Base-by-base conservation (phyloP, 768 basidiomycete species). In the Sarcodon sp. region DNA sequence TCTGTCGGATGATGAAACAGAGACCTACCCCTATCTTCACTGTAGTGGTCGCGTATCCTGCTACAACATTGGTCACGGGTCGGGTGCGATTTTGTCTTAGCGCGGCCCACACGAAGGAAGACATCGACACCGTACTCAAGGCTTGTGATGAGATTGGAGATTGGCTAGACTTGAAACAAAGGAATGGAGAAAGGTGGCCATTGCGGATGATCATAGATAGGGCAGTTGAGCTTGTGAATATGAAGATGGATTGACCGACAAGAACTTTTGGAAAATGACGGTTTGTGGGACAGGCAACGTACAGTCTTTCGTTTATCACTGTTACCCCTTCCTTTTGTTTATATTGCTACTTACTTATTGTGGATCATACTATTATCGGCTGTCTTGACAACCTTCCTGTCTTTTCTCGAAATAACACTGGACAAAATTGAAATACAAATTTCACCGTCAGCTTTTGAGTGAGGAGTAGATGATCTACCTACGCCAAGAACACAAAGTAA, bases 31-130 rank as follows among this genome's bases (percentile, higher is more conserved):
- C 91, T 0, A 86, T 94, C 50, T 76, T 91, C 7, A 78, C 88
- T 4, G 92, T 96, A 18, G 87, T 94, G 33, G 90, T 96, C 6
- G 83, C 80, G 27, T 94, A 94, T 61, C 87, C 83, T 6, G 91
- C 92, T 1, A 96, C 92, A 27, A 81, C 91, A 12, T 76, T 97
- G 36, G 80, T 91, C 52, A 89, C 88, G 8, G 76, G 80, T 39
- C 77, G 96, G 31, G 89, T 92, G 47, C 73, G 96, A 57, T 96
- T 98, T 73, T 98, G 96, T 60, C 73, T 97, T 12, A 90, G 87
- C 49, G 87, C 94, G 9, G 71, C 91, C 44, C 96, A 99, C 71
- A 98, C 93, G 49, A 99, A 99, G 69, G 86, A 91, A 55, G 96
- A 99, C 59, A 79, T 98, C 50, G 96, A 99, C 66, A 67, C 69